Percentiles rank a stretch among this genome's conserved stretches.
These are phyloP conservation scores for Cucumis melo DNA, from an alignment of 306 rosid genomes.

Conservation along the genomic window DNA sequence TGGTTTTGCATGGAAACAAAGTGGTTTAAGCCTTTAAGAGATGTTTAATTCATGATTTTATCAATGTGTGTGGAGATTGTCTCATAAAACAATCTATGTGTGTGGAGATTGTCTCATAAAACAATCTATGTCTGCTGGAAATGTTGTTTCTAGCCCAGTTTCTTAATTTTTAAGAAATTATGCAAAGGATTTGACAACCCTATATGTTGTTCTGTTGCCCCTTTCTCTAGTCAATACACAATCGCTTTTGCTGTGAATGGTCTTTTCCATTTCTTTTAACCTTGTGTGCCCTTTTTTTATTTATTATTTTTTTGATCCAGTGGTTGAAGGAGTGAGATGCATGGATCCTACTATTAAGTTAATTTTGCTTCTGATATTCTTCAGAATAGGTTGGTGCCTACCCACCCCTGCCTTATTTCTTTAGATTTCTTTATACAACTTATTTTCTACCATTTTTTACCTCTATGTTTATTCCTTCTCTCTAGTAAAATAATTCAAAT, in stretches of 20 bases:
- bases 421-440: neutral
- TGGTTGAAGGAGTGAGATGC: conserved; percentile 32
- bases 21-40: neutral
- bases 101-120: neutral
- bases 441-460: neutral
- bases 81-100: neutral
- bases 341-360: conserved; percentile 56
- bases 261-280: neutral
- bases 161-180: neutral
- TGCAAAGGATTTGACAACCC: neutral
- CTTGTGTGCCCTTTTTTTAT: neutral
- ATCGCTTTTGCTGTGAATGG: neutral
- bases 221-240: neutral
- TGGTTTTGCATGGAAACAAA: neutral
- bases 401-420: neutral
- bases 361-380: conserved; percentile 30
- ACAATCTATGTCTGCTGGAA: neutral
- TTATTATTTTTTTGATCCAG: neutral
- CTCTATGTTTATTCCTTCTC: neutral
- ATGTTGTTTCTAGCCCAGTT: neutral
- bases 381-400: conserved; percentile 42
- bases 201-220: neutral
- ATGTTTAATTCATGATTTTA: neutral
- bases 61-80: neutral
- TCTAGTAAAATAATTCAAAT: neutral